These are phyloP conservation scores for Luffa acutangula DNA, from an alignment of 306 rosid species.

Conservation along the genomic window DNA sequence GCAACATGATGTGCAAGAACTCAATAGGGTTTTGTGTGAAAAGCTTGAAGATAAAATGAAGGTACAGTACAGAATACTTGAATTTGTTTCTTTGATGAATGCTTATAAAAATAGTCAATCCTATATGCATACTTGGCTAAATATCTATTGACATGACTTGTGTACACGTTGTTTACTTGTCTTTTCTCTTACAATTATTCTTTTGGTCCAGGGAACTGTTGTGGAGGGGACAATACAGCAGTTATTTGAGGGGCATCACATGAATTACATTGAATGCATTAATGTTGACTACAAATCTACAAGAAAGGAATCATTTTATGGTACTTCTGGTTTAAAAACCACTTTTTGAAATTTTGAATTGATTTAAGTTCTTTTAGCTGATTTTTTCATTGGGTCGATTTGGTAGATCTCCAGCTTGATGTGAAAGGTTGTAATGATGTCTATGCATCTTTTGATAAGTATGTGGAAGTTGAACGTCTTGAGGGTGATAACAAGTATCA, in stretches of 20 bases:
- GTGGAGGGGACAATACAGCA: constrained; percentile 94
- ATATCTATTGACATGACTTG: not conserved
- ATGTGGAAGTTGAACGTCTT: constrained; percentile 85
- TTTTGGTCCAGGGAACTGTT: constrained; percentile 72
- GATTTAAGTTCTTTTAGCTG: not conserved
- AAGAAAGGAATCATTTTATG: constrained; percentile 92
- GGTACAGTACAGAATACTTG: constrained; percentile 46
- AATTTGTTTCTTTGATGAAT: not conserved
- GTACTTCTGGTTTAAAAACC: constrained; percentile 28
- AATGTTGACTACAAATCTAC: constrained; percentile 86
- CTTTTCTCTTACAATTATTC: constrained; percentile 10
- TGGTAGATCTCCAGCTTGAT: constrained; percentile 85
- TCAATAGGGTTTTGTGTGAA: constrained; percentile 89
- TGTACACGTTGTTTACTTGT: not conserved
- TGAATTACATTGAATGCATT: constrained; percentile 92
- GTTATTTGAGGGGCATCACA: constrained; percentile 93
- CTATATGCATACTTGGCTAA: not conserved
- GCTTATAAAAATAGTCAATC: not conserved
- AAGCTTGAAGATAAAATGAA: constrained; percentile 95
- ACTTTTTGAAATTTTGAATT: not conserved
- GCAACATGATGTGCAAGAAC: constrained; percentile 99
- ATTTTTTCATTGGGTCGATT: constrained; percentile 6
- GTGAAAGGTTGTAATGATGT: constrained; percentile 92
- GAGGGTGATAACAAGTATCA: constrained; percentile 95
- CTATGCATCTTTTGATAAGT: constrained; percentile 89